Evolutionary conservation across 2,329 filamentous ascomycete genomes (phyloP).

Genomic region (Aschersonia sp.): DNA sequence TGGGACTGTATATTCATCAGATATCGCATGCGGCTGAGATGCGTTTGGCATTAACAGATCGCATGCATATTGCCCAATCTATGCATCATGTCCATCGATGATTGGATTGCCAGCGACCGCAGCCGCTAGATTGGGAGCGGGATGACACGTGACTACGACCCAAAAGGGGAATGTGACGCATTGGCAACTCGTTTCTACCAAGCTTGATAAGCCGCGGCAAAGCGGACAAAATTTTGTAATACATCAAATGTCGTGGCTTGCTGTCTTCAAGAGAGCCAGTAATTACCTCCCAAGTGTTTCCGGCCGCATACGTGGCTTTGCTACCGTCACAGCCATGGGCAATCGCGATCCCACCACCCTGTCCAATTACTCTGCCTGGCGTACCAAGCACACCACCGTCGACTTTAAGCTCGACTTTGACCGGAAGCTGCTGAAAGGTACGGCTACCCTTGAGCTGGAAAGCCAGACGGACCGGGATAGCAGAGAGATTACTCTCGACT

Average conservation of each 20-base stretch:
- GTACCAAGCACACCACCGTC: conserved; percentile 69
- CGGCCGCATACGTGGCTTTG: conserved; percentile 8
- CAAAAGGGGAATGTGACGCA: not conserved
- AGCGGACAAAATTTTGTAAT: not conserved
- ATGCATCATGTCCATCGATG: no score
- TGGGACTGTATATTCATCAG: no score
- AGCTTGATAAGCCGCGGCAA: not conserved
- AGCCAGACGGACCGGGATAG: conserved; percentile 60
- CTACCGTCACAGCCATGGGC: conserved; percentile 16
- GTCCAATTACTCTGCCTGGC: conserved; percentile 82
- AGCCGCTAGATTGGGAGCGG: not conserved
- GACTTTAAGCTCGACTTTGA: conserved; percentile 76
- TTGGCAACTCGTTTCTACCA: not conserved
- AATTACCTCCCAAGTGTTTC: not conserved
- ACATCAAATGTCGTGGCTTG: conserved; percentile 9
- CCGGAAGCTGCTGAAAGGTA: conserved; percentile 60
- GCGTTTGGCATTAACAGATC: no score
- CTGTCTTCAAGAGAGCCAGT: conserved; percentile 6
- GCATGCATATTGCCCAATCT: no score
- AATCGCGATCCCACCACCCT: conserved; percentile 74
- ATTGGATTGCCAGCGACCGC: no score
- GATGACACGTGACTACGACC: not conserved
- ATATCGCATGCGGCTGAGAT: no score
- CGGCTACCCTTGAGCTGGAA: conserved; percentile 61
- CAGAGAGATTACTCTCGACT: conserved; percentile 72